These are phyloP conservation scores for Aureobasidium sp. DNA, from an alignment of 2,329 filamentous ascomycete genomes.

Conservation along the genomic window DNA sequence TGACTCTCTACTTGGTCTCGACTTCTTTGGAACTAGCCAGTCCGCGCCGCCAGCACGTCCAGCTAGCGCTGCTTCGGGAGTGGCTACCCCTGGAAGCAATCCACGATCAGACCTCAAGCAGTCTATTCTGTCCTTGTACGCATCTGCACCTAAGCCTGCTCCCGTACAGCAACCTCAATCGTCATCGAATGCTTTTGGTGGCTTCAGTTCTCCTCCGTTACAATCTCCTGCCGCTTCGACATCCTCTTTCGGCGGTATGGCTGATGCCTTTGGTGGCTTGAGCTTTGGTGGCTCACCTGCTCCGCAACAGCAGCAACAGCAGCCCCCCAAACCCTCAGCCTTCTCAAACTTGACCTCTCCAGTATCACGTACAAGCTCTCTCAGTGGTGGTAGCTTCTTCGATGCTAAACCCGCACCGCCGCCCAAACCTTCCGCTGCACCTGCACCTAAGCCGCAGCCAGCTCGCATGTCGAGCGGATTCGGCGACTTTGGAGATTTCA, in stretches of 20 bases:
- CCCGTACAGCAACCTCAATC: constrained; percentile 42
- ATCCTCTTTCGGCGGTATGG: constrained; percentile 56
- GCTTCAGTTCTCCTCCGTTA: constrained; percentile 53
- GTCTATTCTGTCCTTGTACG: constrained; percentile 92
- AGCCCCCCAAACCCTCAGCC: constrained; percentile 47
- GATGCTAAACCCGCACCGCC: constrained; percentile 49
- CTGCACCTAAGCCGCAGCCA: constrained; percentile 38
- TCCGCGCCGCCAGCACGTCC: constrained; percentile 65
- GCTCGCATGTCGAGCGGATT: constrained; percentile 48
- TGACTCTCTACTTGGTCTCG: constrained; percentile 83
- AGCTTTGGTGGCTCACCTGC: constrained; percentile 45
- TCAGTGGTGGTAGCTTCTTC: constrained; percentile 76
- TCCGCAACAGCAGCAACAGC: constrained; percentile 33
- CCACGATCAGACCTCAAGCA: constrained; percentile 93
- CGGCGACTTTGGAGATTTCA: constrained; percentile 47
- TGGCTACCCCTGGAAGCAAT: constrained; percentile 50
- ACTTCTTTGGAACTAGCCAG: constrained; percentile 74
- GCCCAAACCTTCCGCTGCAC: constrained; percentile 40
- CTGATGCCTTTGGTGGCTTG: constrained; percentile 69
- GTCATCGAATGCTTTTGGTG: constrained; percentile 51
- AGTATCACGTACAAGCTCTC: constrained; percentile 32
- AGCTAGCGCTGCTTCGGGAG: constrained; percentile 67
- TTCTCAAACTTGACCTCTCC: constrained; percentile 58
- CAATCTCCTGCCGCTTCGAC: constrained; percentile 38
- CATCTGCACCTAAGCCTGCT: constrained; percentile 72